Conservation (phyloP, 2,329 filamentous ascomycete genomes). For the Aplosporella prunicola region DNA sequence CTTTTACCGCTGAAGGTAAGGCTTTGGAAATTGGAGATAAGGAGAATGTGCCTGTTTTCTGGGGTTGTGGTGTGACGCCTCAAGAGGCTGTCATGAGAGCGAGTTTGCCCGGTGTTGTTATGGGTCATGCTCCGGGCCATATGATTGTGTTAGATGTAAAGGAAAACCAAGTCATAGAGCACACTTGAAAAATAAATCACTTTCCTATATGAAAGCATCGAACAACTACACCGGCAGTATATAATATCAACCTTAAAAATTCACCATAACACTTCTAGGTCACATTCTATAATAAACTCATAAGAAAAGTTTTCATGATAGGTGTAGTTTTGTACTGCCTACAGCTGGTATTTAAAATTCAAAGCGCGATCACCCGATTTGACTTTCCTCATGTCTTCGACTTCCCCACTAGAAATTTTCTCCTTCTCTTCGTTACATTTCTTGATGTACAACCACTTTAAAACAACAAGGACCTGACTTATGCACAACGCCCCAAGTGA, state of each 20-base stretch:
- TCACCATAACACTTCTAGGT: too few relatives aligned
- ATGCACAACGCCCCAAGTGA: slow-evolving; percentile 28
- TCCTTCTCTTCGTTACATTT: slow-evolving; percentile 32
- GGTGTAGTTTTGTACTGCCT: too few relatives aligned
- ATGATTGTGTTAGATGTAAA: slow-evolving; percentile 50
- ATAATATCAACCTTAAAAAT: too few relatives aligned
- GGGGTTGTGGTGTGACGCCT: slow-evolving; percentile 59
- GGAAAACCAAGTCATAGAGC: too few relatives aligned
- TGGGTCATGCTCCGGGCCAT: slow-evolving; percentile 53
- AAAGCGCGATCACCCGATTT: slow-evolving; percentile 39
- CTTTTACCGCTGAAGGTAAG: slow-evolving; percentile 31
- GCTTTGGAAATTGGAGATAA: slow-evolving; percentile 26
- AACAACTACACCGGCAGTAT: too few relatives aligned
- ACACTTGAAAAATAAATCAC: too few relatives aligned
- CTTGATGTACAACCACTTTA: slow-evolving; percentile 36
- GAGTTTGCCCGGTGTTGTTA: slow-evolving; percentile 44
- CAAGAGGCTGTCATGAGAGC: slow-evolving; percentile 54
- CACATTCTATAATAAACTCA: too few relatives aligned
- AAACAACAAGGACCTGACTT: slow-evolving; percentile 29
- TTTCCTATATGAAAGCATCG: too few relatives aligned
- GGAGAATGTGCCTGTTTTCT: slow-evolving; percentile 47
- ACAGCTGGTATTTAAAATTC: slow-evolving; percentile 40
- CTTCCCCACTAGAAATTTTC: slow-evolving; percentile 32
- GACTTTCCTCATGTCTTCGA: slow-evolving; percentile 36
- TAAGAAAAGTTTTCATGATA: too few relatives aligned